Evolutionary conservation across 371 early-diverging fungal species (phyloP).

Genomic region (Cokeromyces recurvatus): DNA sequence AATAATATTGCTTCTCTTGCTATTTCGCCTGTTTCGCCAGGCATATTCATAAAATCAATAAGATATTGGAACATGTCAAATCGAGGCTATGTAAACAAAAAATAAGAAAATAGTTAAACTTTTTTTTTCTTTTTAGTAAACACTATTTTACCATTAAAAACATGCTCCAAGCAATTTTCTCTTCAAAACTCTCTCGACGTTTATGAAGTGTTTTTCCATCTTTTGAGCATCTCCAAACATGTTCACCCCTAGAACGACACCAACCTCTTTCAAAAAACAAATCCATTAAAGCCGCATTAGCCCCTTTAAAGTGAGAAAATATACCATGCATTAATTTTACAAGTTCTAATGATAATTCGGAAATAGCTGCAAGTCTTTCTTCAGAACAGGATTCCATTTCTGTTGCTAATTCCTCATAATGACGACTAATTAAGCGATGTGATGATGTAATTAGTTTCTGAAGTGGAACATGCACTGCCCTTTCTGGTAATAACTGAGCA

Average conservation of each 20-base stretch:
- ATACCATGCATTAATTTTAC: slow-evolving; percentile 50
- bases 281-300: slow-evolving; percentile 49
- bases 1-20: slow-evolving; percentile 47
- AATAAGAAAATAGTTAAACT: no score
- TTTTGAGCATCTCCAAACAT: slow-evolving; percentile 45
- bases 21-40: slow-evolving; percentile 51
- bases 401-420: slow-evolving; percentile 39
- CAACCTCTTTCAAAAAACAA: slow-evolving; percentile 52
- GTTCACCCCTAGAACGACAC: slow-evolving; percentile 46
- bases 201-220: slow-evolving; percentile 39
- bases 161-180: slow-evolving; percentile 45
- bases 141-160: slow-evolving; percentile 33
- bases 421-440: slow-evolving; percentile 43
- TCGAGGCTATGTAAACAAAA: slow-evolving; percentile 25
- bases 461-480: slow-evolving; percentile 50
- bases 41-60: slow-evolving; percentile 49
- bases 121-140: not conserved
- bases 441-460: slow-evolving; percentile 47
- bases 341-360: slow-evolving; percentile 41
- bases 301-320: slow-evolving; percentile 48
- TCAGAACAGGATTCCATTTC: slow-evolving; percentile 37
- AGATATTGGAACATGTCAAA: slow-evolving; percentile 49
- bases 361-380: slow-evolving; percentile 41
- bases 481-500: slow-evolving; percentile 46
- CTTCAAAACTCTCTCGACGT: slow-evolving; percentile 39